Evolutionary conservation across 352 stramenopile species (phyloP).

Genomic region (Globisporangium emineosum): DNA sequence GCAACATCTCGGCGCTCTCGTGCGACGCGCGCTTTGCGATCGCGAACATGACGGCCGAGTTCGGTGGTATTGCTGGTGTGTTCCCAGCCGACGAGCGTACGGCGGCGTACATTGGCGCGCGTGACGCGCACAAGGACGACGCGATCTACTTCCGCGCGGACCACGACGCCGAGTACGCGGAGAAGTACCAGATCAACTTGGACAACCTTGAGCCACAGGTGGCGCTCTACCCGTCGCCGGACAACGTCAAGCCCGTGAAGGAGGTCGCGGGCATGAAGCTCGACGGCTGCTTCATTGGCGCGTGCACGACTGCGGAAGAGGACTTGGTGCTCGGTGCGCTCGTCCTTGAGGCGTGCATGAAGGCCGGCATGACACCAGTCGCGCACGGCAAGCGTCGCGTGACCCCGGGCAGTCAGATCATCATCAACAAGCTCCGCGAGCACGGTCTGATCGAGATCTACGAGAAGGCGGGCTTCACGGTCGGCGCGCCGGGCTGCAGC

Average conservation of each 20-base stretch:
- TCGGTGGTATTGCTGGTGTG: slow-evolving; percentile 80
- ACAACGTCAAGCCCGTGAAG: slow-evolving; percentile 74
- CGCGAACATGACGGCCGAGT: slow-evolving; percentile 85
- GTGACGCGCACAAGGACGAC: slow-evolving; percentile 71
- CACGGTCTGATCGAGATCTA: slow-evolving; percentile 74
- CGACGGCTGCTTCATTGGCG: slow-evolving; percentile 85
- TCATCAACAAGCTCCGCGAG: slow-evolving; percentile 80
- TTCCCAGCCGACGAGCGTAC: slow-evolving; percentile 78
- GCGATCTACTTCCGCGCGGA: slow-evolving; percentile 83
- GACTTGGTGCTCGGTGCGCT: slow-evolving; percentile 77
- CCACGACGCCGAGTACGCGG: slow-evolving; percentile 66
- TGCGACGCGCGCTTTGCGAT: slow-evolving; percentile 84
- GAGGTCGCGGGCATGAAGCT: slow-evolving; percentile 73
- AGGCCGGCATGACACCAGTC: slow-evolving; percentile 59
- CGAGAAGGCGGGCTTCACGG: slow-evolving; percentile 74
- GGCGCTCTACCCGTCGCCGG: slow-evolving; percentile 73
- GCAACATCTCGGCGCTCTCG: slow-evolving; percentile 73
- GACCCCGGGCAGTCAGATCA: slow-evolving; percentile 73
- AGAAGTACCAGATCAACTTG: slow-evolving; percentile 75
- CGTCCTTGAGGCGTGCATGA: slow-evolving; percentile 73
- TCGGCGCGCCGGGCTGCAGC: slow-evolving; percentile 74
- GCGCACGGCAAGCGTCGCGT: slow-evolving; percentile 65
- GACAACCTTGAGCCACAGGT: slow-evolving; percentile 67
- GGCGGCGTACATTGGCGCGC: slow-evolving; percentile 74
- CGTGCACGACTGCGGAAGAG: slow-evolving; percentile 80